A percentile compares a stretch with the other conserved stretches of the same genome.
These are phyloP conservation scores for Colletotrichum lupini DNA, from an alignment of 2,329 filamentous ascomycete genomes.

Conservation along the genomic window DNA sequence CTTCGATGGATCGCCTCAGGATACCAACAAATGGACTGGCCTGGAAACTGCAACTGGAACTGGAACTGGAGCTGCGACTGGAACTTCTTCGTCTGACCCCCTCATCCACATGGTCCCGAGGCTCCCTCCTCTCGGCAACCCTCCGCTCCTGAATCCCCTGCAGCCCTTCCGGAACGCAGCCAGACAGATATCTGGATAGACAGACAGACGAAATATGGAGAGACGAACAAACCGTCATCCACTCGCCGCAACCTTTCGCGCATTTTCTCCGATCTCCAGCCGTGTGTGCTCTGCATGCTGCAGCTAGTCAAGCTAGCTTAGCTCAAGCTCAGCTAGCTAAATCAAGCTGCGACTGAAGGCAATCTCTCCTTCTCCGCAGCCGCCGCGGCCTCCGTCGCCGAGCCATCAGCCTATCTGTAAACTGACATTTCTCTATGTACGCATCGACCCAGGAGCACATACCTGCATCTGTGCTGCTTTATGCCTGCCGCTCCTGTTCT, in stretches of 20 bases:
- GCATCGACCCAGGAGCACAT: conserved; percentile 15
- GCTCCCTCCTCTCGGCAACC: conserved; percentile 28
- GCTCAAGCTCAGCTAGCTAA: conserved; percentile 19
- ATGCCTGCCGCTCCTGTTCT: conserved; percentile 25
- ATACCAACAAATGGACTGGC: conserved; percentile 1
- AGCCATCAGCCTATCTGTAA: conserved; percentile 18
- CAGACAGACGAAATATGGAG: conserved; percentile 8
- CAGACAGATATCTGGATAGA: neutral
- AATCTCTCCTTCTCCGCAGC: conserved; percentile 8
- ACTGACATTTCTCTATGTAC: conserved; percentile 6
- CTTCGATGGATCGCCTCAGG: conserved; percentile 20
- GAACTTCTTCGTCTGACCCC: conserved; percentile 32
- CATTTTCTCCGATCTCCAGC: conserved; percentile 20
- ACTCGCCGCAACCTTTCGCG: neutral
- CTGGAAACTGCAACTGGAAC: conserved; percentile 27
- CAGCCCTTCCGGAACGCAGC: conserved; percentile 20
- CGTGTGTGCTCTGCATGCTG: conserved; percentile 14
- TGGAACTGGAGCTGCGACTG: conserved; percentile 6
- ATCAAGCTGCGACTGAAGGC: conserved; percentile 8
- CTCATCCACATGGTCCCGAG: conserved; percentile 28
- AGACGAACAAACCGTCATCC: neutral
- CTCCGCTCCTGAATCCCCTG: conserved; percentile 29
- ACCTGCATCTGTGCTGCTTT: conserved; percentile 24
- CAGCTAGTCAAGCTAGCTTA: neutral
- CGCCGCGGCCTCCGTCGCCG: conserved; percentile 5